Evolutionary conservation across 768 basidiomycete genomes (phyloP).

Genomic region (Sporobolomyces pararoseus): DNA sequence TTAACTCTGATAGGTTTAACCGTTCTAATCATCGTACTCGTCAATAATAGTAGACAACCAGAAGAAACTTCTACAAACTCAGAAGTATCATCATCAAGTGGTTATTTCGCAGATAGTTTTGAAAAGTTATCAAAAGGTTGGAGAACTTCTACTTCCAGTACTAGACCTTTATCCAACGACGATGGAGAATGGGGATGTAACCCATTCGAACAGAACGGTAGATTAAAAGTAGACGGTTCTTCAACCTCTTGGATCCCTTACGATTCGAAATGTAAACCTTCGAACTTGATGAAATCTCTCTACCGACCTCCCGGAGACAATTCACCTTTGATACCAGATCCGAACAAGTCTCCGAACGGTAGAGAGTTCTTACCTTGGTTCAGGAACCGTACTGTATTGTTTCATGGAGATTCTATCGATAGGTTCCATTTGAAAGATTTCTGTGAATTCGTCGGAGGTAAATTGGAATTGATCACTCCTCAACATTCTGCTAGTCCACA

Average conservation of each 20-base stretch:
- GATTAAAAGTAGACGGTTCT: slow-evolving; percentile 24
- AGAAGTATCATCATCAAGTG: not conserved
- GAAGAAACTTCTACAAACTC: not conserved
- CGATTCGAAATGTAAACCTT: slow-evolving; percentile 23
- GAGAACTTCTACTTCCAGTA: not conserved
- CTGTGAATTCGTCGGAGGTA: slow-evolving; percentile 34
- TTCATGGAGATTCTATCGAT: slow-evolving; percentile 42
- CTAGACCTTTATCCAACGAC: not conserved
- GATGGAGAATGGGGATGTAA: slow-evolving; percentile 34
- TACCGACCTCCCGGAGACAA: slow-evolving; percentile 29
- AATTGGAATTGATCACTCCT: slow-evolving; percentile 16
- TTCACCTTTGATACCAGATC: slow-evolving; percentile 19
- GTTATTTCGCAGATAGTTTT: slow-evolving; percentile 10
- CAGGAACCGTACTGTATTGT: slow-evolving; percentile 37
- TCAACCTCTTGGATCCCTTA: slow-evolving; percentile 29
- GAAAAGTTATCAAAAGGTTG: slow-evolving; percentile 12
- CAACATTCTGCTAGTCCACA: slow-evolving; percentile 31
- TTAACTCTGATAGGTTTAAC: not conserved
- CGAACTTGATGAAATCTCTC: slow-evolving; percentile 20
- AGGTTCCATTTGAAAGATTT: slow-evolving; percentile 43
- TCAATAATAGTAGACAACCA: not conserved
- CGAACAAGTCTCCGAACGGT: not conserved
- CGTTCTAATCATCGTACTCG: not conserved
- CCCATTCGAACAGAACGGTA: slow-evolving; percentile 33
- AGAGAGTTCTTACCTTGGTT: slow-evolving; percentile 36